Percentiles rank a stretch among this genome's conserved stretches.
phyloP scores from a whole-genome alignment of 192 early-diverging fungal genomes.

The Coemansia sp. region DNA sequence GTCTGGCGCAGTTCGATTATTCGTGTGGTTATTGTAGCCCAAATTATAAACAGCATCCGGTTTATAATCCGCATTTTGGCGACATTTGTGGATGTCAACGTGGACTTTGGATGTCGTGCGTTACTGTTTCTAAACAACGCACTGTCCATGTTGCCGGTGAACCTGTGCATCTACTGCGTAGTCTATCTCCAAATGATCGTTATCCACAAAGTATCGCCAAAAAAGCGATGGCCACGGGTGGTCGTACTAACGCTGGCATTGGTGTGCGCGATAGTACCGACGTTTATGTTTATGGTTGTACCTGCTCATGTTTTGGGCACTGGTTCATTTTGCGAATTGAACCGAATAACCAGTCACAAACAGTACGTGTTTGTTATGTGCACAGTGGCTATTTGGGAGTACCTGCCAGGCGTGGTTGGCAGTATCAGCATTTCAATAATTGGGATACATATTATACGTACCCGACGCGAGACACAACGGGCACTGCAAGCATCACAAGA shows the following conservation, averaged over 20 bases:
- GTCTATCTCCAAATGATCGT: constrained; percentile 43
- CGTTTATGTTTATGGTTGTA: constrained; percentile 15
- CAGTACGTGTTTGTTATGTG: constrained; percentile 17
- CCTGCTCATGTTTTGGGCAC: not conserved
- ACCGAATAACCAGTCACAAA: not conserved
- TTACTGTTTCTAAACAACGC: constrained; percentile 23
- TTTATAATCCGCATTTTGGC: constrained; percentile 26
- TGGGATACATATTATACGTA: constrained; percentile 17
- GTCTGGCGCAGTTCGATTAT: constrained; percentile 32
- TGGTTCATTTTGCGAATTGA: constrained; percentile 13
- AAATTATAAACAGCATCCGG: constrained; percentile 30
- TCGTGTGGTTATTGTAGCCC: constrained; percentile 29
- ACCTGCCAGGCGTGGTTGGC: constrained; percentile 32
- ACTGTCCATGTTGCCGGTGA: constrained; percentile 16
- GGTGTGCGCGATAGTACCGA: constrained; percentile 15
- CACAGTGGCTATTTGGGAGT: constrained; percentile 22
- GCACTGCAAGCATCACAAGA: constrained; percentile 3
- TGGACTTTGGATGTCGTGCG: constrained; percentile 27
- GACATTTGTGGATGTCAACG: not conserved
- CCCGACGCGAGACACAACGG: constrained; percentile 13
- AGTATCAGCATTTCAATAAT: constrained; percentile 18
- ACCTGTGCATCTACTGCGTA: constrained; percentile 33
- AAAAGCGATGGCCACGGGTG: constrained; percentile 28
- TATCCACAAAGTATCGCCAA: constrained; percentile 30
- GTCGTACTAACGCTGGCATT: constrained; percentile 14